These are phyloP conservation scores for Septoria petroselini DNA, from an alignment of 2,329 filamentous ascomycete species.

Conservation along the genomic window DNA sequence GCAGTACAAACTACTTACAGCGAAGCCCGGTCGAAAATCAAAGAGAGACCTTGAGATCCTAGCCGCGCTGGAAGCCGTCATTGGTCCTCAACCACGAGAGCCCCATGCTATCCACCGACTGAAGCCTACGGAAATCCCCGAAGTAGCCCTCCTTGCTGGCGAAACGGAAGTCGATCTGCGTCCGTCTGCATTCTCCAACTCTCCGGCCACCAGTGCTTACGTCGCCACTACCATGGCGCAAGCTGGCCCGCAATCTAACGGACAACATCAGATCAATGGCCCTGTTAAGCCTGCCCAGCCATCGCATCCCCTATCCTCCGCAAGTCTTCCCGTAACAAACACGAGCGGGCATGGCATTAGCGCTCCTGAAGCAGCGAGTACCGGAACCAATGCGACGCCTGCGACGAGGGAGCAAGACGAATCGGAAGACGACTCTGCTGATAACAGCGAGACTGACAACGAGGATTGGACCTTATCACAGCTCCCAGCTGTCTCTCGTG, in stretches of 20 bases:
- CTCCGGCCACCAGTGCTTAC: too few species aligned
- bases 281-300: too few species aligned
- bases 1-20: conserved; percentile 4
- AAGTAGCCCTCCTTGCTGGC: not conserved
- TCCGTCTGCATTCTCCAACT: not conserved
- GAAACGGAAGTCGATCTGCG: not conserved
- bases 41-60: conserved; percentile 13
- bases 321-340: too few species aligned
- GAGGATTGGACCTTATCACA: conserved; percentile 3
- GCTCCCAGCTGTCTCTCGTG: not conserved
- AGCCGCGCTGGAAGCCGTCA: conserved; percentile 4
- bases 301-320: too few species aligned
- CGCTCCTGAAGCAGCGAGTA: not conserved
- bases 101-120: not conserved
- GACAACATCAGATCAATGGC: not conserved
- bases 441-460: conserved; percentile 8
- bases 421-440: conserved; percentile 1
- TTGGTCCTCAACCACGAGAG: not conserved
- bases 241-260: not conserved
- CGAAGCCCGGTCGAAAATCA: conserved; percentile 12
- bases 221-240: not conserved
- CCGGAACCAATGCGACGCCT: not conserved
- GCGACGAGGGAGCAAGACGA: not conserved
- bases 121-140: conserved; percentile 5
- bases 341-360: too few species aligned